Percentiles rank a stretch among this genome's conserved stretches.
phyloP scores from a whole-genome alignment of 495 filamentous ascomycete genomes.

The Neurospora sp. region DNA sequence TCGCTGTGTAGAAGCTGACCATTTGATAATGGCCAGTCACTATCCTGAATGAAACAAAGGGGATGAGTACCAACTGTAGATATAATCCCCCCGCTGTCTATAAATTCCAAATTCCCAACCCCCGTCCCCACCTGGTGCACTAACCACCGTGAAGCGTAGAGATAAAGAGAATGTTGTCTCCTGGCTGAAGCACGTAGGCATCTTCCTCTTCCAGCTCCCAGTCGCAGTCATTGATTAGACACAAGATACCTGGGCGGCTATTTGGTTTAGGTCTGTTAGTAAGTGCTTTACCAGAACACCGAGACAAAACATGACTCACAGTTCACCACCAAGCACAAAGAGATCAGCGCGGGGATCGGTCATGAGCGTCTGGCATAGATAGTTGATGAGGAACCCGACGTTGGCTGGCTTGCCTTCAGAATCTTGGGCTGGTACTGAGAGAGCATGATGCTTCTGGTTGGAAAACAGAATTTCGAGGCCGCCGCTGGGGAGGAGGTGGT shows the following conservation, averaged over 20 bases:
- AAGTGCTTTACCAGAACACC: not conserved
- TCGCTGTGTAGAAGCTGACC: not conserved
- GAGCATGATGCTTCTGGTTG: constrained; percentile 59
- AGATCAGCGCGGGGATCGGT: constrained; percentile 76
- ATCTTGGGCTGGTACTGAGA: constrained; percentile 57
- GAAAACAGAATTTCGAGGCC: constrained; percentile 93
- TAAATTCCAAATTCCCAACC: not conserved
- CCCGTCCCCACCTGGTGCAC: not conserved
- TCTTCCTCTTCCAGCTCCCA: constrained; percentile 98
- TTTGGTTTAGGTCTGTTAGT: not conserved
- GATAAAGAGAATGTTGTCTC: constrained; percentile 90
- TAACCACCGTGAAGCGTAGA: constrained; percentile 95
- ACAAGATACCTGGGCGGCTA: constrained; percentile 93
- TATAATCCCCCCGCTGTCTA: not conserved
- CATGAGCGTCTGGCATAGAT: constrained; percentile 80
- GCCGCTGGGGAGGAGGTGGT: constrained; percentile 45
- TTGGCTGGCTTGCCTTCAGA: constrained; percentile 49
- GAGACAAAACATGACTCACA: constrained; percentile 47
- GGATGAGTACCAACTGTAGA: not conserved
- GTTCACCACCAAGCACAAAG: constrained; percentile 76
- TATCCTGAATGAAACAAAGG: not conserved
- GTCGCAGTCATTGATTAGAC: constrained; percentile 94
- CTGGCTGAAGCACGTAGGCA: constrained; percentile 65
- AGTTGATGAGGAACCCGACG: constrained; percentile 63
- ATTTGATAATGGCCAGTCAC: not conserved